Evolutionary conservation across 164 flowering plant species (phyloP), one percentile per base, ranked within the genome.

Genomic region (Piper betle): DNA sequence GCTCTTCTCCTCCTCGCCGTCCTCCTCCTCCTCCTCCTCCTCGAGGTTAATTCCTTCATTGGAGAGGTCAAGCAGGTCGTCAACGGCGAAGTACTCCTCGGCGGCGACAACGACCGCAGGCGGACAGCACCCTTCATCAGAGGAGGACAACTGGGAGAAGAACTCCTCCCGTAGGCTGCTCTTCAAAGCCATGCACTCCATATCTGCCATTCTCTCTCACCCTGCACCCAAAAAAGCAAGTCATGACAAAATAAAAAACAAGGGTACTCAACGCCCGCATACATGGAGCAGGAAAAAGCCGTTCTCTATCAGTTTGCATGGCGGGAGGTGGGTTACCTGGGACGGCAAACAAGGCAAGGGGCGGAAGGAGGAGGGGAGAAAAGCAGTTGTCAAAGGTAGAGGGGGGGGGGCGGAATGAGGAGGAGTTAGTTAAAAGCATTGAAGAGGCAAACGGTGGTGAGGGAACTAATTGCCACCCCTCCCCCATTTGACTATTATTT

Each of bases 11-110:
- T 74, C 63, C 38, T 66, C 61, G 20, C 68, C 84, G 37, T 74
- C 79, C 16, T 73, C 78, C 55, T 80, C 82, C 25, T 73, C 82
- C 15, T 72, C 77, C 50, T 62, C 68, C 38, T 82, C 80, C n/a
- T n/a, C n/a, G n/a, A n/a, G n/a, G n/a, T n/a, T n/a, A n/a, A n/a
- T n/a, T n/a, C n/a, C n/a, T 13, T 66, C 82, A 15, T 79, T 77
- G 11, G 86, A 74, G 57, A 89, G 77, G 66, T 89, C 87, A 1
- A 86, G 79, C 37, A 89, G 72, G 52, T 76, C 86, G 18, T 89
- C 96, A 0, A 86, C 84, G 7, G 78, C 76, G 18, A 85, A 83
- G 39, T 86, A 93, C 4, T 88, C 89, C 50, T 64, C 69, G 40
- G n/a, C n/a, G n/a, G 53, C 69, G 1, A 63, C 55, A 58, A 50